phyloP scores from a whole-genome alignment of 129 eudicot species.

The Silybum marianum region DNA sequence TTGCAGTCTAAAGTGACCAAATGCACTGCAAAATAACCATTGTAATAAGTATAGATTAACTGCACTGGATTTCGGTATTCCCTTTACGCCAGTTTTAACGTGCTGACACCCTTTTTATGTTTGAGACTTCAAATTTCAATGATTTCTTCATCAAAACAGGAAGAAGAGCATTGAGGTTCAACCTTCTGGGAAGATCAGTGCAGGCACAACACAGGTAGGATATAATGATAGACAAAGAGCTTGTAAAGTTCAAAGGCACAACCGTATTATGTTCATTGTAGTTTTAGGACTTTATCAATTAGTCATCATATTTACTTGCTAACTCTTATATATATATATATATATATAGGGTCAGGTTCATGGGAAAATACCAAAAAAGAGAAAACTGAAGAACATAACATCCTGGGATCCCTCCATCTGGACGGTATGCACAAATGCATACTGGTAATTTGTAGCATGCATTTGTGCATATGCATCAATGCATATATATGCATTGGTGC shows the following conservation, averaged over 20 bases:
- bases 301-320: neutral
- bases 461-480: too few species aligned
- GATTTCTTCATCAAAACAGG: constrained; percentile 37
- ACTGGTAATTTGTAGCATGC: too few species aligned
- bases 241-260: neutral
- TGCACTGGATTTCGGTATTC: neutral
- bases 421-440: too few species aligned
- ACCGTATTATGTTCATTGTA: neutral
- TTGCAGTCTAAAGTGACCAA: constrained; percentile 10
- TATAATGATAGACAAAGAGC: constrained; percentile 8
- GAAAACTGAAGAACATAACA: too few species aligned
- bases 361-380: too few species aligned
- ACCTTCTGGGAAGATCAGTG: constrained; percentile 63
- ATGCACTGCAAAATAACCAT: constrained; percentile 8
- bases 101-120: neutral
- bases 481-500: too few species aligned
- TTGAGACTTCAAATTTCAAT: neutral
- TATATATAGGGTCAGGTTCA: too few species aligned
- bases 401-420: too few species aligned
- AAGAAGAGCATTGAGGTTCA: constrained; percentile 50
- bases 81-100: neutral
- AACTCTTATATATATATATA: neutral
- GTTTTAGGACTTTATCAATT: neutral
- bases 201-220: constrained; percentile 71
- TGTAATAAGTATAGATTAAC: neutral